Base-by-base conservation (phyloP, 495 filamentous ascomycete genomes). In the Penicillium lagena region DNA sequence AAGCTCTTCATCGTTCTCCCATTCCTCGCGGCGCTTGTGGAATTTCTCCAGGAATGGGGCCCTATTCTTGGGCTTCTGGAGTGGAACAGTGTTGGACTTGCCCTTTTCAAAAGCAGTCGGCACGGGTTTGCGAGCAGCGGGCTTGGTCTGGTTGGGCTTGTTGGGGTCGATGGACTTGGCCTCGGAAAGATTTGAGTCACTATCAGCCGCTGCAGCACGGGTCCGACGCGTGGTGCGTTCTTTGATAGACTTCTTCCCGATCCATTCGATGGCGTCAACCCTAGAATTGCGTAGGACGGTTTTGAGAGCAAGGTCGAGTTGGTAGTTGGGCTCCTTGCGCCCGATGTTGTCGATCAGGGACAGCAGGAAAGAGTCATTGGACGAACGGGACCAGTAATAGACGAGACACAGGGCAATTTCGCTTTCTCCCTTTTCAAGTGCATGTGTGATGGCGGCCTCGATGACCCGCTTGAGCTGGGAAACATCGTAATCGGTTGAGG, bases 101-200 rank as follows among this genome's bases (percentile, higher is more conserved):
- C 58, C 58, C n/a, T 12, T 51, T 12, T 45, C 32, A 29, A 61
- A 61, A 5, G 34, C 13, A 22, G 22, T 22, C 22, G 22, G 22
- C 2, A 22, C 22, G 22, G 22, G 22, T 22, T 22, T 22, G 22
- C 22, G 22, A 22, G 22, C 22, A 22, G 22, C 22, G 6, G 22
- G 4, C 22, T 22, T 22, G 22, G 33, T 43, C 39, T 29, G 46
- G 12, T 48, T 59, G 27, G 44, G 49, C 9, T 58, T 48, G 39
- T 67, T 62, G 29, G 43, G 50, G 35, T 63, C 63, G 36, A 66
- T 38, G 1, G 66, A 65, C 32, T 64, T 62, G 7, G 60, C 60
- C 2, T 71, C 70, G 27, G 76, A 75, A 17, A 75, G 40, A 11
- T 66, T 70, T 9, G 71, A 73, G 10, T 61, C 59, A 17, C 64